Evolutionary conservation across 345 rosid species (phyloP).

Genomic region (Durio zibethinus): DNA sequence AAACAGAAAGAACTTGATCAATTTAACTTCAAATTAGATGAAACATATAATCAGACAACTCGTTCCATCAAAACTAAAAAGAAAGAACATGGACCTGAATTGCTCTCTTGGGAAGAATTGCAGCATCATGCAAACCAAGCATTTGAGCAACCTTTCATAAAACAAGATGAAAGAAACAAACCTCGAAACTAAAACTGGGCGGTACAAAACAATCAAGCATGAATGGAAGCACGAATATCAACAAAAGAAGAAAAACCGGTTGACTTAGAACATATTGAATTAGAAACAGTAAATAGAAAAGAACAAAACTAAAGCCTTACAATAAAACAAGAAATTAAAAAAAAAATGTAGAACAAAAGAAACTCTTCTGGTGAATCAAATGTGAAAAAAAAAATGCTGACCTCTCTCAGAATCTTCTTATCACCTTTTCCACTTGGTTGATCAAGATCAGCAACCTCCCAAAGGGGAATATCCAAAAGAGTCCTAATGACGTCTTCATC

Average conservation of each 20-base stretch:
- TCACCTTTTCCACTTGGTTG: constrained; percentile 97
- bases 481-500: constrained; percentile 90
- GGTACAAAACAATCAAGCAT: not conserved
- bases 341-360: not conserved
- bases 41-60: not conserved
- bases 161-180: not conserved
- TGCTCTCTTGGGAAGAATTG: constrained; percentile 81
- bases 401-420: constrained; percentile 91
- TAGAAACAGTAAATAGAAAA: not conserved
- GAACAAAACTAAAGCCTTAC: not conserved
- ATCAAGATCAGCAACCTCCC: constrained; percentile 81
- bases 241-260: not conserved
- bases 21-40: not conserved
- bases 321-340: not conserved
- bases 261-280: not conserved
- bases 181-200: not conserved
- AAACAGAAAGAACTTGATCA: not conserved
- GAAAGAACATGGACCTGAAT: constrained; percentile 60
- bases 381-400: constrained; percentile 24
- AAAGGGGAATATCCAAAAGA: constrained; percentile 74
- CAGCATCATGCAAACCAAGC: constrained; percentile 78
- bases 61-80: not conserved
- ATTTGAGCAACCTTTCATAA: constrained; percentile 67
- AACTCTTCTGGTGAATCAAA: not conserved
- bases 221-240: not conserved